Percentiles rank a stretch among this genome's conserved stretches.
phyloP scores from a whole-genome alignment of 441 rosid species.

The Mallotus repandus region DNA sequence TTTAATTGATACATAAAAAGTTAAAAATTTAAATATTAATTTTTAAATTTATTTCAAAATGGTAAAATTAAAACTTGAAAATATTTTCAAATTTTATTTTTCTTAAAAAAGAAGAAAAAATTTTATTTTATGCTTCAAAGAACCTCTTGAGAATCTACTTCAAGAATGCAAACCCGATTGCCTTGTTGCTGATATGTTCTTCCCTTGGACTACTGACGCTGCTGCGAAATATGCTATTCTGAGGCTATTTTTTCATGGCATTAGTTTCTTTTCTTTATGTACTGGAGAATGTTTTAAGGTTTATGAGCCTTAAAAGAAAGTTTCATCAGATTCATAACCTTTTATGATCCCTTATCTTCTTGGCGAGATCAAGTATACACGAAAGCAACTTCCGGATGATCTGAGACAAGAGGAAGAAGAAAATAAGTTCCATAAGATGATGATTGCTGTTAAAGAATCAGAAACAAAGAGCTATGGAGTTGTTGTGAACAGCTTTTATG shows the following conservation, averaged over 20 bases:
- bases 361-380: slow-evolving; percentile 43
- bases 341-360: slow-evolving; percentile 53
- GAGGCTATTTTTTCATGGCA: slow-evolving; percentile 53
- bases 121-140: slow-evolving; percentile 34
- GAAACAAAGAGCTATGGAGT: too few species aligned
- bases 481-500: too few species aligned
- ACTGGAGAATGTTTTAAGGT: slow-evolving; percentile 23
- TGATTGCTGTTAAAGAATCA: too few species aligned
- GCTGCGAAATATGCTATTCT: slow-evolving; percentile 52
- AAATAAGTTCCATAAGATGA: not conserved
- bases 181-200: slow-evolving; percentile 54
- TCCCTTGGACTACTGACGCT: slow-evolving; percentile 54
- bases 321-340: slow-evolving; percentile 42
- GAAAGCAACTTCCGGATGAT: slow-evolving; percentile 28
- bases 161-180: slow-evolving; percentile 42
- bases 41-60: too few species aligned
- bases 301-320: slow-evolving; percentile 43
- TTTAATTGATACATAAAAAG: too few species aligned
- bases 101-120: too few species aligned
- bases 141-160: slow-evolving; percentile 45
- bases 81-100: too few species aligned
- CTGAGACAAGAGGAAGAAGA: slow-evolving; percentile 13
- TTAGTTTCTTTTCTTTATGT: slow-evolving; percentile 40
- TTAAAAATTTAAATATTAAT: too few species aligned
- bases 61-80: too few species aligned